Evolutionary conservation across 345 rosid genomes (phyloP).

Genomic region (Euphorbia peplus): DNA sequence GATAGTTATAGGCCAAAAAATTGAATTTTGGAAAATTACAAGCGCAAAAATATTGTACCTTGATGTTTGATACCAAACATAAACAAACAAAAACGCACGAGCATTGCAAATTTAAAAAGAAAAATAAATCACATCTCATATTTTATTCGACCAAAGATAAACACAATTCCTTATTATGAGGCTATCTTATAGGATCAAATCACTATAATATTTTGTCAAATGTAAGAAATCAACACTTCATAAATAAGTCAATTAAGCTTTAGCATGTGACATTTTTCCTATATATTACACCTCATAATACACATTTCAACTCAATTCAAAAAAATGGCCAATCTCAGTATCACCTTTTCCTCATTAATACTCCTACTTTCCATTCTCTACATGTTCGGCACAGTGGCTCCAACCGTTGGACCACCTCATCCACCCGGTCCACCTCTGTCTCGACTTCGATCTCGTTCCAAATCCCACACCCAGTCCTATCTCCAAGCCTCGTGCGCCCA

Average conservation of each 20-base stretch:
- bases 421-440: background rate
- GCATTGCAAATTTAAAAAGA: background rate
- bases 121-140: background rate
- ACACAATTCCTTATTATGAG: background rate
- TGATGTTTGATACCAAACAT: background rate
- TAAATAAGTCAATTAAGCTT: background rate
- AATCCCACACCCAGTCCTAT: slow-evolving; percentile 24
- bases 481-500: slow-evolving; percentile 48
- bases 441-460: too few relatives aligned
- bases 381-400: slow-evolving; percentile 11
- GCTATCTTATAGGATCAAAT: background rate
- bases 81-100: too few relatives aligned
- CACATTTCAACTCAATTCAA: background rate
- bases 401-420: slow-evolving; percentile 11
- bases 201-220: slow-evolving; percentile 11
- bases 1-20: too few relatives aligned
- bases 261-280: slow-evolving; percentile 18
- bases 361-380: slow-evolving; percentile 15
- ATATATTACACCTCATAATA: background rate
- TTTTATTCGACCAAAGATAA: slow-evolving; percentile 6
- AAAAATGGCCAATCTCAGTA: slow-evolving; percentile 26
- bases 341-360: slow-evolving; percentile 1
- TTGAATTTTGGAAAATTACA: background rate
- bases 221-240: slow-evolving; percentile 21
- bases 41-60: background rate